Evolutionary conservation across 129 eudicot genomes (phyloP), one percentile per base, ranked within the genome.

Genomic region (Ambrosia artemisiifolia): DNA sequence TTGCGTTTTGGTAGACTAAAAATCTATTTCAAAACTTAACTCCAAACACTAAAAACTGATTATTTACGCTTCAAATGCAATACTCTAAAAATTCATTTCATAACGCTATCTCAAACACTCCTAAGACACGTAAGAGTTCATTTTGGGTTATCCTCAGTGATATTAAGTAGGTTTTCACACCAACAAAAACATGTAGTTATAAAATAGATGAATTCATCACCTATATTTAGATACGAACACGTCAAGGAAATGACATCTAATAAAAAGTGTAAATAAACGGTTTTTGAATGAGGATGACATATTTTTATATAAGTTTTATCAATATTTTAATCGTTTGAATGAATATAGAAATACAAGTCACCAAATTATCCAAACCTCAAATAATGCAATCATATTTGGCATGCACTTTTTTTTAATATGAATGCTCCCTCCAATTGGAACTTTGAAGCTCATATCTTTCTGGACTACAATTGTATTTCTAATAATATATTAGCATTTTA

Each of bases 381-480:
- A 30, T 75, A 53, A 54, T 54, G 47, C 19, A 54, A 54, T 28
- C 28, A 30, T 24, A 10, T 14, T 6, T 30, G 34, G 34, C 35
- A 54, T 54, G n/a, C 1, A 7, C 7, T 67, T 5, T 38, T 5
- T 38, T 75, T 65, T 32, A 67, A 56, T 54, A 33, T 55, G 44
- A 9, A 67, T 75, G 59, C 28, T 66, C 67, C 67, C 51, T 43
- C 68, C 74, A 55, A 56, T 44, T 53, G 60, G 66, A 61, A 75
- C 68, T 67, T 19, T 46, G 7, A 46, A 56, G 32, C 28, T 17
- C 61, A 44, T 11, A 56, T 75, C 60, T 67, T 67, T 75, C 67
- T 66, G 67, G 79, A 74, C 63, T 65, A 46, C 59, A 53, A 10
- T 11, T 55, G 66, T 32, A 51, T 49, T 54, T 6, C 28, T 28